Conservation (phyloP, 2,329 filamentous ascomycete species). For the Lojkania enalia region DNA sequence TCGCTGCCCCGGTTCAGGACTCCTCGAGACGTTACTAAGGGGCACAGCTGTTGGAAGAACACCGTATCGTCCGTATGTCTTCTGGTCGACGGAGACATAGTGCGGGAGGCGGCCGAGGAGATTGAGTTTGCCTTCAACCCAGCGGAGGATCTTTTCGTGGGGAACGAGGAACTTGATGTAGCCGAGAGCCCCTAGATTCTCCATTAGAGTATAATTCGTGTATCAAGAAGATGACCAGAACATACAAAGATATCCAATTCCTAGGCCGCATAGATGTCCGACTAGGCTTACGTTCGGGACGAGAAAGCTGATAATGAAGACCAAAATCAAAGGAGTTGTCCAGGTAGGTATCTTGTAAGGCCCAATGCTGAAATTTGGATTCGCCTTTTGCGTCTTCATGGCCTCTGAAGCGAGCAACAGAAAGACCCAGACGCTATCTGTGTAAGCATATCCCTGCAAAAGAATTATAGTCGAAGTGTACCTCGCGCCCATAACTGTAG, state of each 20-base stretch:
- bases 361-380: constrained; percentile 73
- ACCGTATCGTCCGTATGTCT: constrained; percentile 91
- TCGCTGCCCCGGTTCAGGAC: constrained; percentile 36
- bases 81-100: constrained; percentile 93
- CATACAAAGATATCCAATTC: constrained; percentile 85
- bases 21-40: constrained; percentile 27
- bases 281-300: constrained; percentile 81
- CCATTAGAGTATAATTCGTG: too few species aligned
- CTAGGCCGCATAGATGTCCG: constrained; percentile 83
- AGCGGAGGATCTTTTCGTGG: constrained; percentile 83
- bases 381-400: constrained; percentile 79
- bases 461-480: constrained; percentile 36
- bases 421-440: constrained; percentile 83
- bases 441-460: constrained; percentile 2
- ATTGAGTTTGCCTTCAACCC: constrained; percentile 86
- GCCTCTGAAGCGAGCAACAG: constrained; percentile 82
- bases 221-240: too few species aligned
- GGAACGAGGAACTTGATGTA: constrained; percentile 89
- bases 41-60: constrained; percentile 65
- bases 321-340: constrained; percentile 80
- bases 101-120: constrained; percentile 82
- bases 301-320: constrained; percentile 74
- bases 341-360: constrained; percentile 82
- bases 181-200: constrained; percentile 84
- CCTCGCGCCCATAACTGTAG: constrained; percentile 80